A percentile compares a stretch with the other conserved stretches of the same genome.
Evolutionary conservation across 2,329 filamentous ascomycete genomes (phyloP).

Genomic region (Trichophyton benhamiae): DNA sequence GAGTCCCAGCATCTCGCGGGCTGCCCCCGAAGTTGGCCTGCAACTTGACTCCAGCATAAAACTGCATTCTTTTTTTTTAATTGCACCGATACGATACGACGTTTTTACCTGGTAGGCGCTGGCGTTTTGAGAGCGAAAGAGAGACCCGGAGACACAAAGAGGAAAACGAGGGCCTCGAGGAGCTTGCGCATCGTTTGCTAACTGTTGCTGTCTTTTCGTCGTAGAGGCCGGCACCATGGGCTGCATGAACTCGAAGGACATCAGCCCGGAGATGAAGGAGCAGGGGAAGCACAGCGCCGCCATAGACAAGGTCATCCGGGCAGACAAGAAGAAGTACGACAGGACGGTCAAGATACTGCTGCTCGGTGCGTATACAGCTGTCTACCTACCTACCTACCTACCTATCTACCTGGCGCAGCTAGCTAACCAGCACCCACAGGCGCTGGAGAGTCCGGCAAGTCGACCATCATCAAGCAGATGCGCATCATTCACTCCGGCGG

Average conservation of each 20-base stretch:
- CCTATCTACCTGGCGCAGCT: too few species aligned
- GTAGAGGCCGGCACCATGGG: conserved; percentile 25
- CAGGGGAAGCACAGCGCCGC: conserved; percentile 42
- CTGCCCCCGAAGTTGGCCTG: too few species aligned
- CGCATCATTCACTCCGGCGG: conserved; percentile 91
- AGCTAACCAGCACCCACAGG: conserved; percentile 41
- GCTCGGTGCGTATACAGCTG: conserved; percentile 51
- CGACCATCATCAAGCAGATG: conserved; percentile 97
- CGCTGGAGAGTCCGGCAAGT: conserved; percentile 91
- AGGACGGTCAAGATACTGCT: conserved; percentile 89
- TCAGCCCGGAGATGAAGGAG: conserved; percentile 30
- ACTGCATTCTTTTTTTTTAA: too few species aligned
- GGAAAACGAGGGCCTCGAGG: too few species aligned
- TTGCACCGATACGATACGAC: too few species aligned
- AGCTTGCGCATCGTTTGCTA: background rate
- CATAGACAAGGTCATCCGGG: conserved; percentile 73
- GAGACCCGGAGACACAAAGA: background rate
- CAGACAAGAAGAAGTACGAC: conserved; percentile 75
- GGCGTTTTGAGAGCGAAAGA: background rate
- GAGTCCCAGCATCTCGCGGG: background rate
- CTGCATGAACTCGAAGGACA: conserved; percentile 32
- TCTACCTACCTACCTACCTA: too few species aligned
- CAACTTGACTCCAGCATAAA: too few species aligned
- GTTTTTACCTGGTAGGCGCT: too few species aligned
- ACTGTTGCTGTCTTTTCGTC: background rate